Percentiles rank a stretch among this genome's conserved stretches.
phyloP scores from a whole-genome alignment of 2,329 filamentous ascomycete genomes.

The Ophiosphaerella herpotricha region DNA sequence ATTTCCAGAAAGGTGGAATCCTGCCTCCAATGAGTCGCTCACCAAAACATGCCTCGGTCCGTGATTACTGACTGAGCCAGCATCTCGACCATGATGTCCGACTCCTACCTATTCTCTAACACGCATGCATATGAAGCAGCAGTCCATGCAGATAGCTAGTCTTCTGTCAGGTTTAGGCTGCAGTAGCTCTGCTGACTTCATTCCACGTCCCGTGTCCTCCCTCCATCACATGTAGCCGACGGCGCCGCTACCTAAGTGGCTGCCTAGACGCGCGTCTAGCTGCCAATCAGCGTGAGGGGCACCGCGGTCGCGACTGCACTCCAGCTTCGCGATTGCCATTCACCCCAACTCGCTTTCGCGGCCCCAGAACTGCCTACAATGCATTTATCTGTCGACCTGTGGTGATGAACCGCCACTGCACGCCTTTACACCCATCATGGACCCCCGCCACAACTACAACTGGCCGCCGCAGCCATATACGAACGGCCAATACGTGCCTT shows the following conservation, averaged over 20 bases:
- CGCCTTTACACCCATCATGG: slow-evolving; percentile 23
- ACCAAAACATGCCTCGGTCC: too few species aligned
- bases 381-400: slow-evolving; percentile 11
- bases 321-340: slow-evolving; percentile 5
- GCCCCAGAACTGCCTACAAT: slow-evolving; percentile 15
- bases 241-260: slow-evolving; percentile 4
- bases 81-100: too few species aligned
- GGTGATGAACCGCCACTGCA: slow-evolving; percentile 13
- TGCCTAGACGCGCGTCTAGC: slow-evolving; percentile 15
- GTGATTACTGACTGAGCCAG: too few species aligned
- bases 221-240: background rate
- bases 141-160: too few species aligned
- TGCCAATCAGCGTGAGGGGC: slow-evolving; percentile 16
- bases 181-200: too few species aligned
- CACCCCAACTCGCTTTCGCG: slow-evolving; percentile 8
- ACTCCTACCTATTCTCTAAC: too few species aligned
- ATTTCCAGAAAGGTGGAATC: too few species aligned
- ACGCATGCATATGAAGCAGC: too few species aligned
- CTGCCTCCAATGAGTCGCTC: too few species aligned
- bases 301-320: slow-evolving; percentile 18
- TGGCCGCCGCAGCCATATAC: slow-evolving; percentile 38
- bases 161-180: too few species aligned
- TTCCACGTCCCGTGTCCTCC: too few species aligned
- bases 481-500: slow-evolving; percentile 36
- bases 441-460: slow-evolving; percentile 43